Conservation (phyloP, 306 rosid genomes). For the Geum urbanum region DNA sequence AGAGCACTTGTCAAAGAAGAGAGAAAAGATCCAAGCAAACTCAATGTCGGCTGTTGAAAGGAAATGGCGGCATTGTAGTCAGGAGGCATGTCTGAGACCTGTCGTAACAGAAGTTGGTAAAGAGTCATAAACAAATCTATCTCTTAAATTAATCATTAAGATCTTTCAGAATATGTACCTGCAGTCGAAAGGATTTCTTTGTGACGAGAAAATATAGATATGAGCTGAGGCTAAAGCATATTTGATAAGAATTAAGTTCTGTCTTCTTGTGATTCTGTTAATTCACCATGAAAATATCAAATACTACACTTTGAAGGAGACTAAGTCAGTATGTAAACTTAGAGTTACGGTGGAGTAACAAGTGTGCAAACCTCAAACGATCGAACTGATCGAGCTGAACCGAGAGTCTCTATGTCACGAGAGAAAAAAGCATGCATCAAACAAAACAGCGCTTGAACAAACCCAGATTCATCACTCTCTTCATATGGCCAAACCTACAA, state of each 20-base stretch:
- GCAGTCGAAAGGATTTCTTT: conserved; percentile 76
- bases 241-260: conserved; percentile 56
- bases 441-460: conserved; percentile 88
- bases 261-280: conserved; percentile 70
- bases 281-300: conserved; percentile 15
- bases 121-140: conserved; percentile 9
- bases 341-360: no score
- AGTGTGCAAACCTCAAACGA: conserved; percentile 51
- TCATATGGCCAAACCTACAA: conserved; percentile 93
- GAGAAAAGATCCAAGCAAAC: conserved; percentile 63
- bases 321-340: not conserved
- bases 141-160: not conserved
- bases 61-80: conserved; percentile 49
- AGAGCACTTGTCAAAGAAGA: conserved; percentile 58
- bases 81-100: conserved; percentile 51
- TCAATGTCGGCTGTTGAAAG: conserved; percentile 70
- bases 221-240: conserved; percentile 84
- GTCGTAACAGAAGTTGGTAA: conserved; percentile 22
- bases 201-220: conserved; percentile 83
- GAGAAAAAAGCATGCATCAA: conserved; percentile 75
- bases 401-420: conserved; percentile 44
- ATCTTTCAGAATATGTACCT: conserved; percentile 41
- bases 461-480: conserved; percentile 70
- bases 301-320: not conserved
- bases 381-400: conserved; percentile 42